These are phyloP conservation scores for Claviceps maximensis DNA, from an alignment of 2,329 filamentous ascomycete species.

Conservation along the genomic window DNA sequence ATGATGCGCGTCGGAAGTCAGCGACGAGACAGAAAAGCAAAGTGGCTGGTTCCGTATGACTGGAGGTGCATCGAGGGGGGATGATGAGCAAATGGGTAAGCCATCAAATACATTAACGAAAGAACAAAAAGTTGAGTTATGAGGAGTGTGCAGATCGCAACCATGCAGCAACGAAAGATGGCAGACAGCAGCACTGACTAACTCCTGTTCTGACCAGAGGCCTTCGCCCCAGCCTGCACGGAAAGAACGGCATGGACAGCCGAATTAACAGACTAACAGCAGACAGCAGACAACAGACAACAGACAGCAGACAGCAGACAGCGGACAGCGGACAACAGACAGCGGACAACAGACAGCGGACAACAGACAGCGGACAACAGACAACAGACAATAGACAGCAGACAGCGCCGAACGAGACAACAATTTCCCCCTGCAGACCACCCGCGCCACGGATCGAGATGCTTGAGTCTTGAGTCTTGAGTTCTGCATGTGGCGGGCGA, in stretches of 20 bases:
- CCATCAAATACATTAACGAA: neutral
- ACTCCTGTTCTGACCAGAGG: no score
- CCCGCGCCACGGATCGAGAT: neutral
- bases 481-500: no score
- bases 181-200: neutral
- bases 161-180: neutral
- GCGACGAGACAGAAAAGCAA: neutral
- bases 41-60: neutral
- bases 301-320: neutral
- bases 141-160: neutral
- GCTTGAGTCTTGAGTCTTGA: neutral
- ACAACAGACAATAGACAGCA: neutral
- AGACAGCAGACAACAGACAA: neutral
- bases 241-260: neutral
- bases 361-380: neutral
- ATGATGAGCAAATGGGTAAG: neutral
- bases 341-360: neutral
- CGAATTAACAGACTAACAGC: no score
- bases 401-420: neutral
- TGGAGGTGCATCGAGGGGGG: neutral
- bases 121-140: neutral
- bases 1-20: neutral
- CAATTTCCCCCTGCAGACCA: neutral
- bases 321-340: neutral
- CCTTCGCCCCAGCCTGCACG: no score